A percentile compares a stretch with the other conserved stretches of the same genome.
Conservation (phyloP, 305 asterid genomes). For the Fraxinus floribunda region DNA sequence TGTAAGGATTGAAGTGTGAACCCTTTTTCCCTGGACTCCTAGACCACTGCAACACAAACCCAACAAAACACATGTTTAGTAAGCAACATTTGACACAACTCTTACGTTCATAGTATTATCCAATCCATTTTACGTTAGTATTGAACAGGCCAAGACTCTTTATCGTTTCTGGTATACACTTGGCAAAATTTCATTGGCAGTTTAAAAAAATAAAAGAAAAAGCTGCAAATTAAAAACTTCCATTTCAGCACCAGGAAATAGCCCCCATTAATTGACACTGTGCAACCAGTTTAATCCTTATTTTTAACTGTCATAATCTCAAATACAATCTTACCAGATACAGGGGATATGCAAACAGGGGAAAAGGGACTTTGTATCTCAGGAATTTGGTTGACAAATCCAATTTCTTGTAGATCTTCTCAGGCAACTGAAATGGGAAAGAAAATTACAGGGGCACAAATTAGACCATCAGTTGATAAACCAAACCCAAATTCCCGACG, state of each 20-base stretch:
- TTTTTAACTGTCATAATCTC: background rate
- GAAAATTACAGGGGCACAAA: background rate
- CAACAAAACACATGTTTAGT: background rate
- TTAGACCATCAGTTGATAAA: background rate
- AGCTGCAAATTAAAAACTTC: too few relatives aligned
- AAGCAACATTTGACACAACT: too few relatives aligned
- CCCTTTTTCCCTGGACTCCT: background rate
- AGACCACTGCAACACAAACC: background rate
- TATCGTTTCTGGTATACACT: too few relatives aligned
- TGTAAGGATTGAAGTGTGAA: background rate
- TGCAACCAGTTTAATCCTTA: background rate
- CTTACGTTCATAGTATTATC: too few relatives aligned
- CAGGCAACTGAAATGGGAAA: slow-evolving; percentile 36
- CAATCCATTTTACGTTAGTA: background rate
- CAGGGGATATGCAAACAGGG: slow-evolving; percentile 77
- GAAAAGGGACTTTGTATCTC: slow-evolving; percentile 84
- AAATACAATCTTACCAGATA: slow-evolving; percentile 49
- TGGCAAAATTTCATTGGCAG: too few relatives aligned
- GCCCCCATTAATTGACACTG: too few relatives aligned
- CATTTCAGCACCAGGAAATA: too few relatives aligned
- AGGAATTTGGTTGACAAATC: slow-evolving; percentile 59
- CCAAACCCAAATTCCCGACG: background rate
- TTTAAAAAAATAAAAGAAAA: too few relatives aligned
- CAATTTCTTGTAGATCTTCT: slow-evolving; percentile 59
- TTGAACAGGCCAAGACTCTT: too few relatives aligned